Base-by-base conservation (phyloP, 257 asterid species). In the Oldenlandia corymbosa region DNA sequence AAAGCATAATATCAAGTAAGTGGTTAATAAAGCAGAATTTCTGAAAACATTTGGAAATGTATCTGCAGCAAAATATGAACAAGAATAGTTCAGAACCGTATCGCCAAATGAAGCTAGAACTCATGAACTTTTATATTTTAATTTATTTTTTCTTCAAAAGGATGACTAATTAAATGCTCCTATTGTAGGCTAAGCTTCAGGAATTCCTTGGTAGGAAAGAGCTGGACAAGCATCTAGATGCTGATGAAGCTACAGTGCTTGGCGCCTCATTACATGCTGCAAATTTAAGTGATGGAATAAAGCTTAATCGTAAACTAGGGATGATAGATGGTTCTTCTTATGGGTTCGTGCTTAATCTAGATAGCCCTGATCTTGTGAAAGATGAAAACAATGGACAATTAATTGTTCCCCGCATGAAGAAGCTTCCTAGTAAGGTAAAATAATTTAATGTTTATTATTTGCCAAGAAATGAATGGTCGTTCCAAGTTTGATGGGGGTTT, bases 211-310 rank as follows among this genome's bases (percentile, higher is more conserved):
- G 99, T 70, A 90, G 86, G 83, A 84, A 90, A 76, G 95, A 87
- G 54, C 80, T 93, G 84, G 96, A 88, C 81, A 93, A 74, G 71
- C 99, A 93, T 76, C 87, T 93, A 58, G 99, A 93, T 58, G 93
- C 99, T 43, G 99, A 93, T 70, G 99, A 93, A 80, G 99, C 99
- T 62, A 85, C 73, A 72, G 97, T 83, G 66, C 80, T 93, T 49
- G 99, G 99, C 62, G 96, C 97, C 77, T 87, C 99, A 28, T 75
- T 93, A 64, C 95, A 84, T 78, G 96, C 99, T 72, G 99, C 99
- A 71, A 93, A 93, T 76, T 76, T 93, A 80, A 93, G 99, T 76
- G 99, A 93, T 71, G 99, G 99, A 56, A 93, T 93, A 69, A 93
- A 90, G 78, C 81, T 93, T 69, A 93, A 93, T 73, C 99, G 99